These are phyloP conservation scores for Sporothrix curviconia DNA, from an alignment of 2,329 filamentous ascomycete species.

Conservation along the genomic window DNA sequence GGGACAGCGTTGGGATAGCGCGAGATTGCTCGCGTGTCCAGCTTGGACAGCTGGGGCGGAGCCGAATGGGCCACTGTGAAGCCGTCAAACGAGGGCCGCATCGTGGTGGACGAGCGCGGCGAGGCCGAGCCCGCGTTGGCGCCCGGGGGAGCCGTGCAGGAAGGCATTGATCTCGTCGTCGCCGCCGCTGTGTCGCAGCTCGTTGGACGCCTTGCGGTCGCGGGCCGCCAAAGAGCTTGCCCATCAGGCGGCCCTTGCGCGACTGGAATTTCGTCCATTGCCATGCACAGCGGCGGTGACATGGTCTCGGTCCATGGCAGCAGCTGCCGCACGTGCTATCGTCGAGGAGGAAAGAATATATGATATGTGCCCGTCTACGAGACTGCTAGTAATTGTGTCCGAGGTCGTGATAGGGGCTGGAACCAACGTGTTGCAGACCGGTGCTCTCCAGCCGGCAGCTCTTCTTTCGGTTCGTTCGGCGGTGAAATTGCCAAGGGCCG, in stretches of 20 bases:
- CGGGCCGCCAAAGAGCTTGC: conserved; percentile 50
- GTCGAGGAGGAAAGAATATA: neutral
- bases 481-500: too few species aligned
- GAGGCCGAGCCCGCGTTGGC: neutral
- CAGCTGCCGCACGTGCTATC: neutral
- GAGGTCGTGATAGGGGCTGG: too few species aligned
- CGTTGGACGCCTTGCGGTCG: conserved; percentile 32
- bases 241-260: conserved; percentile 53
- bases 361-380: too few species aligned
- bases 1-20: conserved; percentile 50
- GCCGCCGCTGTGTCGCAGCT: conserved; percentile 29
- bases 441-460: too few species aligned
- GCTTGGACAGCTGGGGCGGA: conserved; percentile 40
- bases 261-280: conserved; percentile 24
- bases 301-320: conserved; percentile 17
- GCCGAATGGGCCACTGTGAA: conserved; percentile 47
- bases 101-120: conserved; percentile 2
- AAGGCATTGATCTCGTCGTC: conserved; percentile 47
- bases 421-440: too few species aligned
- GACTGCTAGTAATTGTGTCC: too few species aligned
- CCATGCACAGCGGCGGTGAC: conserved; percentile 10
- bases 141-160: conserved; percentile 43
- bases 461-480: too few species aligned
- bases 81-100: conserved; percentile 44
- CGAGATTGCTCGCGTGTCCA: conserved; percentile 50